These are phyloP conservation scores for Phytophthora citrophthora DNA, from an alignment of 352 stramenopile genomes.

Conservation along the genomic window DNA sequence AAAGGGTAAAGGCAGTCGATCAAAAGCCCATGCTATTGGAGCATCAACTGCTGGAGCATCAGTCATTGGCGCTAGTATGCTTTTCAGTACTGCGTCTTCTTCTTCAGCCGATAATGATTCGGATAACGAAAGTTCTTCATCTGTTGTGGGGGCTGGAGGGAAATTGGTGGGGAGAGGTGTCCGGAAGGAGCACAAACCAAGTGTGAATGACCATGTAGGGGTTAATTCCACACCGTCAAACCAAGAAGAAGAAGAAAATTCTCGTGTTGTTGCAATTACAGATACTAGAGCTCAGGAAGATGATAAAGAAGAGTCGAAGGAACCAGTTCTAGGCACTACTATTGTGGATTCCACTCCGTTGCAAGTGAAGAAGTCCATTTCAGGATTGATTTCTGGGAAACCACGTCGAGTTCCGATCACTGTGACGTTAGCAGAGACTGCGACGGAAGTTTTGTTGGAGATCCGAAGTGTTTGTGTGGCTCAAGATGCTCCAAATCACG, in stretches of 20 bases:
- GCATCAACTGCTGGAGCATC: constrained; percentile 28
- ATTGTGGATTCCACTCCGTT: constrained; percentile 2
- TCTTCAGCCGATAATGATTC: constrained; percentile 68
- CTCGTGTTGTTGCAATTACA: neutral
- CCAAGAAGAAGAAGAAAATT: constrained; percentile 25
- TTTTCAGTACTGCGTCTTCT: constrained; percentile 55
- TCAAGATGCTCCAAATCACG: constrained; percentile 57
- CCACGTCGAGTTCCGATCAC: constrained; percentile 42
- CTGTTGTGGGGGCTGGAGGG: constrained; percentile 3
- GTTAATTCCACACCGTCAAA: constrained; percentile 13
- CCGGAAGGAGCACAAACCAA: constrained; percentile 25
- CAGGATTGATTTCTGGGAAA: constrained; percentile 2
- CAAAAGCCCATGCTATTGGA: constrained; percentile 34
- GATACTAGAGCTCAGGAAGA: constrained; percentile 17
- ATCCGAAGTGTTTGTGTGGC: constrained; percentile 73
- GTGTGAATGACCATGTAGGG: constrained; percentile 3
- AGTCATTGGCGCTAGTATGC: constrained; percentile 52
- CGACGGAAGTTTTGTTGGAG: constrained; percentile 70
- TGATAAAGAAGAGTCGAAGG: constrained; percentile 15
- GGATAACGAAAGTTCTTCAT: constrained; percentile 45
- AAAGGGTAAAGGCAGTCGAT: constrained; percentile 37
- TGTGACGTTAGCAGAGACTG: constrained; percentile 62
- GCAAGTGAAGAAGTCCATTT: constrained; percentile 8
- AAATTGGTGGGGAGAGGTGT: neutral
- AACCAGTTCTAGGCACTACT: constrained; percentile 1